Base-by-base conservation (phyloP, 148 eudicot species). In the Persicaria maculosa region DNA sequence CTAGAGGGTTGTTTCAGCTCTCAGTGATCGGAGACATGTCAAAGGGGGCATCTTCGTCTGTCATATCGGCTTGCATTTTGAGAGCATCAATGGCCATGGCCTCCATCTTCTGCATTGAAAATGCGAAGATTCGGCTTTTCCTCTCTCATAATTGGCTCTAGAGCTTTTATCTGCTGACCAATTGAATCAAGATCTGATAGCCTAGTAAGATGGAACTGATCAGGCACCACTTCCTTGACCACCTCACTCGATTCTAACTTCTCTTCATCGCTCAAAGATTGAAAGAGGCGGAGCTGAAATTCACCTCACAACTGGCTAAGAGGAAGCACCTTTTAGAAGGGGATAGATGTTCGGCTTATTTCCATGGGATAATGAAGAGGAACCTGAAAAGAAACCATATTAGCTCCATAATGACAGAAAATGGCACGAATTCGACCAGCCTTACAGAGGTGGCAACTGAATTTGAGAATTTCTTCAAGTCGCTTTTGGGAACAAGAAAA, bases 101-200 rank as follows among this genome's bases (percentile, higher is more conserved):
- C 82, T 95, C 98, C 10, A 92, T 87, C 78, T 92, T 95, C 83
- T 95, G 97, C 88, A 88, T 73, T 40, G 97, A 84, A 72, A 83
- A 83, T 11, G 93, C 85, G 9, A 92, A 85, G 46, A 69, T 70
- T 74, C 43, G 50, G 20, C 9, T 81, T 83, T 7, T 91, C 89
- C 7, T 85, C 89, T 20, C 76, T 82, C 88, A 95, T 90, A 84
- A 95, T 74, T 4, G 96, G 86, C 78, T 92, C 98, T 57, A 95
- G 93, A 31, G 96, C 97, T 83, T 88, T 95, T 6, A 95, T 87
- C 83, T 95, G 97, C 80, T 87, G 96, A 6, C 97, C 93, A 55
- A 90, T 90, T 0, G 91, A 85, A 83, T 95, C 98, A 25, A 95
- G 91, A 83, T 88, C 98, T 5, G 96, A 81, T 72, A 95, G 77